Conservation (phyloP, 176 grass and related monocot species). For the Aegilops speltoides region DNA sequence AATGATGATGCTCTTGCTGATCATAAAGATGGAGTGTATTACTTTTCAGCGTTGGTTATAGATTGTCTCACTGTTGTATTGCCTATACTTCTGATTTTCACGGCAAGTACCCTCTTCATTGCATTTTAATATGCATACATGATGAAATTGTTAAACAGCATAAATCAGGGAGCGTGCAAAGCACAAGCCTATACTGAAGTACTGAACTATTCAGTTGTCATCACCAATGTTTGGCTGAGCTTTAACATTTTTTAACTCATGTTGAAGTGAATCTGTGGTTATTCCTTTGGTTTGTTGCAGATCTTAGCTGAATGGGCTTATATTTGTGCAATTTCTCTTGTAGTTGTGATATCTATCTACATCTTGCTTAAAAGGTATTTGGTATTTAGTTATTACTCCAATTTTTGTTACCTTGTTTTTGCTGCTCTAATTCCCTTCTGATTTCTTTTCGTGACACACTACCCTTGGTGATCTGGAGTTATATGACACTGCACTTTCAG, state of each 20-base stretch:
- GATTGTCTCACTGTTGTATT: conserved; percentile 73
- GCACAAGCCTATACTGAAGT: not conserved
- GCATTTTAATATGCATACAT: conserved; percentile 22
- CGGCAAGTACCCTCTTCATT: conserved; percentile 41
- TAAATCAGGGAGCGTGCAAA: not conserved
- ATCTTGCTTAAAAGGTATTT: conserved; percentile 62
- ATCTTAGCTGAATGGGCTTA: conserved; percentile 75
- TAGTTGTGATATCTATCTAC: conserved; percentile 43
- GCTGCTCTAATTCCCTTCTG: not conserved
- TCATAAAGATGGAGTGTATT: conserved; percentile 45
- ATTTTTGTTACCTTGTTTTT: conserved; percentile 13
- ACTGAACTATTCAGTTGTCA: not conserved
- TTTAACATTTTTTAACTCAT: not conserved
- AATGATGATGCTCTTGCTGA: conserved; percentile 42
- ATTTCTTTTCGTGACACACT: conserved; percentile 29
- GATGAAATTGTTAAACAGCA: conserved; percentile 20
- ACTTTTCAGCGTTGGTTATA: conserved; percentile 48
- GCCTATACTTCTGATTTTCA: conserved; percentile 82
- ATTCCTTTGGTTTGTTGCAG: conserved; percentile 40
- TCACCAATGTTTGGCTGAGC: not conserved
- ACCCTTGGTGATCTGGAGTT: not conserved
- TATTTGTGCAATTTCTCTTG: conserved; percentile 42
- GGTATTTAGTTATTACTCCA: not conserved
- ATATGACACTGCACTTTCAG: conserved; percentile 30
- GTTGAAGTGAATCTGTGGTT: not conserved